These are phyloP conservation scores for Diaporthe longicolla DNA, from an alignment of 2,329 filamentous ascomycete species.

Conservation along the genomic window DNA sequence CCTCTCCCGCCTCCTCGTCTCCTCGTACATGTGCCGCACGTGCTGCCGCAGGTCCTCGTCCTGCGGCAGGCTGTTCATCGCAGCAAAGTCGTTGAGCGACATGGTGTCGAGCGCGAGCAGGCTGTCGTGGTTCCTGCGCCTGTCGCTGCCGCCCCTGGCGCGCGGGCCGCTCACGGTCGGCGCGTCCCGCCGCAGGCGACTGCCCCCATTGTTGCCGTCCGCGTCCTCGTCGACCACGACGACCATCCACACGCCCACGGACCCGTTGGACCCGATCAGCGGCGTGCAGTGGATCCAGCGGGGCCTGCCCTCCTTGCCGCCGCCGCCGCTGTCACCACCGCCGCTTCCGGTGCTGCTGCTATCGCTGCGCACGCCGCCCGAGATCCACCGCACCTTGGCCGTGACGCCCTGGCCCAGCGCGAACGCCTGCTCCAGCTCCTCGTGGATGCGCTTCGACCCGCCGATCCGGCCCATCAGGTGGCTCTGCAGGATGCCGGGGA, in stretches of 20 bases:
- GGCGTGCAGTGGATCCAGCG: slow-evolving; percentile 86
- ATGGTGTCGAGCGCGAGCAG: slow-evolving; percentile 25
- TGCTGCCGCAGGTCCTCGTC: slow-evolving; percentile 37
- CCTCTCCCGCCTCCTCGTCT: slow-evolving; percentile 33
- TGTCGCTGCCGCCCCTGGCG: neutral
- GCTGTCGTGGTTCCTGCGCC: slow-evolving; percentile 8
- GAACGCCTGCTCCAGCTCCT: slow-evolving; percentile 70
- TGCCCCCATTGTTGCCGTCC: neutral
- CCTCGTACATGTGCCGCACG: slow-evolving; percentile 32
- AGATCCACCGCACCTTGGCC: slow-evolving; percentile 80
- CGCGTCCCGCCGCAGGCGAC: slow-evolving; percentile 7
- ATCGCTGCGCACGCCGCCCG: slow-evolving; percentile 48
- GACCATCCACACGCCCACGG: slow-evolving; percentile 84
- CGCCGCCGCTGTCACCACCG: neutral
- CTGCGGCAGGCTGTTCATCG: slow-evolving; percentile 31
- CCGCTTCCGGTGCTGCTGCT: neutral
- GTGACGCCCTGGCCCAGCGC: slow-evolving; percentile 79
- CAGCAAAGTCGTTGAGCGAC: slow-evolving; percentile 33
- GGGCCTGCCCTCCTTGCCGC: slow-evolving; percentile 66
- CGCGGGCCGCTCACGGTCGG: slow-evolving; percentile 8
- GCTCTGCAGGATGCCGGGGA: slow-evolving; percentile 77
- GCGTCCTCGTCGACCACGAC: slow-evolving; percentile 77
- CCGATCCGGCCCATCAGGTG: slow-evolving; percentile 69
- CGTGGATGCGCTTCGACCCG: slow-evolving; percentile 61
- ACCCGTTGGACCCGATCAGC: slow-evolving; percentile 74